These are phyloP conservation scores for Vigna reflexopilosa DNA, from an alignment of 306 rosid species.

Conservation along the genomic window DNA sequence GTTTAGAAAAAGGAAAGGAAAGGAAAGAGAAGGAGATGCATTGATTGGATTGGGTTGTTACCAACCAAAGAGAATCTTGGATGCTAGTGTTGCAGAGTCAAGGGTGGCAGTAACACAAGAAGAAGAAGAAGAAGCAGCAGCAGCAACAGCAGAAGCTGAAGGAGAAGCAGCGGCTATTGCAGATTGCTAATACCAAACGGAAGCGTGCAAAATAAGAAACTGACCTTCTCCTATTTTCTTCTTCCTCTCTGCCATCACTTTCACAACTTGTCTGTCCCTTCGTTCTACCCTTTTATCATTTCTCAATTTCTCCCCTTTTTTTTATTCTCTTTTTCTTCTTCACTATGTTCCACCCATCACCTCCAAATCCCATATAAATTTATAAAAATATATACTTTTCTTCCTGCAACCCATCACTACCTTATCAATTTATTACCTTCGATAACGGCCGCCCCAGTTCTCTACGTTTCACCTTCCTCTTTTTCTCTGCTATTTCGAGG, in stretches of 20 bases:
- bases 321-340: background rate
- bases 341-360: background rate
- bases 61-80: background rate
- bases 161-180: background rate
- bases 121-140: background rate
- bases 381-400: background rate
- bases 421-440: slow-evolving; percentile 26
- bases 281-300: background rate
- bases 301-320: background rate
- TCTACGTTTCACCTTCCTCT: background rate
- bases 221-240: background rate
- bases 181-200: background rate
- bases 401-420: background rate
- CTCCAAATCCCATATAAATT: background rate
- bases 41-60: background rate
- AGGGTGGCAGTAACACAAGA: background rate
- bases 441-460: slow-evolving; percentile 20
- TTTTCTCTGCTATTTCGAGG: slow-evolving; percentile 7
- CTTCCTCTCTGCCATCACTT: background rate
- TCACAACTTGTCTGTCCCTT: slow-evolving; percentile 17
- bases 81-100: background rate
- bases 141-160: background rate
- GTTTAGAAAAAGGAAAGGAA: too few species aligned
- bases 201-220: slow-evolving; percentile 35
- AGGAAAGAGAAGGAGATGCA: background rate